Conservation (phyloP, 2,329 filamentous ascomycete species). For the Aspergillus ustus region DNA sequence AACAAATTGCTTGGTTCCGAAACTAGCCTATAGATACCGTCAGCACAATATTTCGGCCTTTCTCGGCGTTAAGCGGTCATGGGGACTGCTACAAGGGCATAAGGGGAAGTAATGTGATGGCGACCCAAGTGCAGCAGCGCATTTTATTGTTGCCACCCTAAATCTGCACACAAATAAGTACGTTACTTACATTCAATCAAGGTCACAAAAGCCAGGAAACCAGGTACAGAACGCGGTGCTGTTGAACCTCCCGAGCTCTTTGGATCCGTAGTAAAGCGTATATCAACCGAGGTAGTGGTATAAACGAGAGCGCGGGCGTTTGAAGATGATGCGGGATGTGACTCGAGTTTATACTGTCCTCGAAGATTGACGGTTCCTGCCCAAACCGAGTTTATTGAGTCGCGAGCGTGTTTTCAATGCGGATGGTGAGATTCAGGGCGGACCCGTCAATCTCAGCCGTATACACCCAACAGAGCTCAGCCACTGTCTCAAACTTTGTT, state of each 20-base stretch:
- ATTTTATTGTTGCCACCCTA: neutral
- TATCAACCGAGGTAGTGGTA: neutral
- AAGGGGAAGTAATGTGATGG: neutral
- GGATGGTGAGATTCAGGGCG: slow-evolving; percentile 2
- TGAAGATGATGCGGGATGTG: neutral
- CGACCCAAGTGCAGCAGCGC: neutral
- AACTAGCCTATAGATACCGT: slow-evolving; percentile 2
- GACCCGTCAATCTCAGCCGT: slow-evolving; percentile 13
- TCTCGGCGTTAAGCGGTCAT: neutral
- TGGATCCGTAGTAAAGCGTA: neutral
- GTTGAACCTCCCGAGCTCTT: neutral
- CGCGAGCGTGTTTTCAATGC: neutral
- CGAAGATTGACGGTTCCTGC: neutral
- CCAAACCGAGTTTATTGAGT: neutral
- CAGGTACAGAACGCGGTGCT: neutral
- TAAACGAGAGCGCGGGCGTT: neutral
- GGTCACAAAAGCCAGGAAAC: neutral
- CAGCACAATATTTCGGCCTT: neutral
- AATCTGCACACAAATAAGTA: neutral
- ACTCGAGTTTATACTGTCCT: neutral
- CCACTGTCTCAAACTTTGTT: slow-evolving; percentile 18
- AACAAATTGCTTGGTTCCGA: neutral
- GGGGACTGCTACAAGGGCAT: neutral
- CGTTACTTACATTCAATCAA: neutral
- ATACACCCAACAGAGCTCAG: slow-evolving; percentile 16